Evolutionary conservation across 495 filamentous ascomycete species (phyloP).

Genomic region (Aspergillus haitiensis): DNA sequence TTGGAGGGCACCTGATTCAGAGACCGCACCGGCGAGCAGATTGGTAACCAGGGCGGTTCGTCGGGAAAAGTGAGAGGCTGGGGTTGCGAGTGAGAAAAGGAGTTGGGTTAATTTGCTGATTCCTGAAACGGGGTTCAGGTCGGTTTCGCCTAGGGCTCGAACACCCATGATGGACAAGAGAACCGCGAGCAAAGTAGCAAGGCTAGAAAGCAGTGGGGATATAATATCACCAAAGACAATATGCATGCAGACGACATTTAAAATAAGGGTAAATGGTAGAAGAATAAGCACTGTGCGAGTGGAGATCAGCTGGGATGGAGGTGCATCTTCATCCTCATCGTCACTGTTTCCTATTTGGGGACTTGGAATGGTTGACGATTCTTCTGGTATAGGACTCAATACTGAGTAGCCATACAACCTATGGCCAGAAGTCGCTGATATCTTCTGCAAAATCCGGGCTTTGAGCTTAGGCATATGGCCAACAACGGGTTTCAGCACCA

Average conservation of each 20-base stretch:
- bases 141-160: slow-evolving; percentile 89
- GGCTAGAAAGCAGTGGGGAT: slow-evolving; percentile 66
- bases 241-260: slow-evolving; percentile 80
- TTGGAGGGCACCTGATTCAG: slow-evolving; percentile 84
- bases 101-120: slow-evolving; percentile 97
- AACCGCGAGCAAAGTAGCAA: slow-evolving; percentile 83
- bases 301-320: slow-evolving; percentile 77
- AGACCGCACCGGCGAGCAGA: slow-evolving; percentile 88
- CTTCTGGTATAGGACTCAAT: slow-evolving; percentile 34
- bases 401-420: slow-evolving; percentile 44
- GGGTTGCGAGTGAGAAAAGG: slow-evolving; percentile 86
- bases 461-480: slow-evolving; percentile 39
- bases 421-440: slow-evolving; percentile 7
- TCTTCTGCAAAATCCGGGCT: slow-evolving; percentile 29
- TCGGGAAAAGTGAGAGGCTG: slow-evolving; percentile 61
- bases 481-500: slow-evolving; percentile 65
- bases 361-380: slow-evolving; percentile 1
- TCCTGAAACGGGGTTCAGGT: slow-evolving; percentile 94
- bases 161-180: slow-evolving; percentile 94
- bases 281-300: slow-evolving; percentile 69
- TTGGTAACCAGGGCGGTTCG: slow-evolving; percentile 80
- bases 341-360: no score
- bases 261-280: slow-evolving; percentile 68
- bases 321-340: slow-evolving; percentile 67
- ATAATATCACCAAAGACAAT: slow-evolving; percentile 68